These are phyloP conservation scores for Closterium sp. DNA, from an alignment of 139 green algal species.

Conservation along the genomic window DNA sequence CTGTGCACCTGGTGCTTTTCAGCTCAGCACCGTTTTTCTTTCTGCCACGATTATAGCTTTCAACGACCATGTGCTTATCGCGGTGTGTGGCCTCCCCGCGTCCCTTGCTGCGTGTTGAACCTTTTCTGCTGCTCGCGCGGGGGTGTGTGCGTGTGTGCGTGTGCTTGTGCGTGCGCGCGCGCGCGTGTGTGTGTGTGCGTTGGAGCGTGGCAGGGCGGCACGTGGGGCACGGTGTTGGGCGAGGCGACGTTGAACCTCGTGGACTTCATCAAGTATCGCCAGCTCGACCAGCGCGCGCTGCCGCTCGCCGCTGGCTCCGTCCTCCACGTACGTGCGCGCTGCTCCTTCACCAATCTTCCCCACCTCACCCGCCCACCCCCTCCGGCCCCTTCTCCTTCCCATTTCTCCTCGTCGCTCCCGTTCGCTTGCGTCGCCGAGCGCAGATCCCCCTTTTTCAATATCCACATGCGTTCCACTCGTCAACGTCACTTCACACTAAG, in stretches of 20 bases:
- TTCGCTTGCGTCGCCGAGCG: neutral
- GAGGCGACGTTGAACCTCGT: constrained; percentile 35
- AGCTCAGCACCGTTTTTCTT: too few relatives aligned
- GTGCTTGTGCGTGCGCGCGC: too few relatives aligned
- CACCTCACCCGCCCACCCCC: neutral
- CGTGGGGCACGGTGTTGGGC: constrained; percentile 13
- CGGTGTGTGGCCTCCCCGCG: too few relatives aligned
- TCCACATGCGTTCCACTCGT: neutral
- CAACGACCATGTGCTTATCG: too few relatives aligned
- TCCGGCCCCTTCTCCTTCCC: neutral
- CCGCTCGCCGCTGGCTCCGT: constrained; percentile 35
- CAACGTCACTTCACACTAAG: too few relatives aligned
- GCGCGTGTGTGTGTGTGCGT: too few relatives aligned
- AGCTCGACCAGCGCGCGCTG: constrained; percentile 30
- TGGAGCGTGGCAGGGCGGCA: neutral
- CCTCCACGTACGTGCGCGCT: constrained; percentile 19
- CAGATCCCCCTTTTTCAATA: neutral
- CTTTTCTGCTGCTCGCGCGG: too few relatives aligned
- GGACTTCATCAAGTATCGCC: constrained; percentile 13
- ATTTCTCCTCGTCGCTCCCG: neutral
- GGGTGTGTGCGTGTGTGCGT: too few relatives aligned
- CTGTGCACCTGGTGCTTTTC: too few relatives aligned
- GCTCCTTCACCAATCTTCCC: neutral
- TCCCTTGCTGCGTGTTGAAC: too few relatives aligned
- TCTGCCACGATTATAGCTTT: too few relatives aligned